Evolutionary conservation across 192 early-diverging fungal genomes (phyloP), one percentile per base, ranked within the genome.

Genomic region (Coemansia sp.): DNA sequence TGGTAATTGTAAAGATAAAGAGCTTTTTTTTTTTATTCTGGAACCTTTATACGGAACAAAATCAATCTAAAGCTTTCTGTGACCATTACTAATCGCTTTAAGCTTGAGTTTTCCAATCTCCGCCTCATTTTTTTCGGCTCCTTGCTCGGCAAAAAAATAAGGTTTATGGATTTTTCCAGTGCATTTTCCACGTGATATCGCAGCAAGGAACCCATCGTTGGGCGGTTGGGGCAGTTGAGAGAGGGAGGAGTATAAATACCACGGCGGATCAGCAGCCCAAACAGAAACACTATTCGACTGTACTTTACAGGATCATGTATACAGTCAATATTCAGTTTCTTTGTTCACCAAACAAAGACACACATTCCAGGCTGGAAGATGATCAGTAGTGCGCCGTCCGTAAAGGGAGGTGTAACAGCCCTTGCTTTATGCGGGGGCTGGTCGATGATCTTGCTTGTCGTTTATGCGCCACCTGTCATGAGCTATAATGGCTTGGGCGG

Each of bases 221-320:
- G 32, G 32, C 10, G 32, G 32, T 7, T 34, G 32, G 32, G 32
- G 32, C 1, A 10, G 10, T 6, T 9, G 40, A 12, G 3, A n/a
- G 42, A 28, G 18, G 43, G 43, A n/a, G 9, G 32, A 21, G 49
- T 49, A 52, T 23, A 53, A 60, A 60, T n/a, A 1, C 7, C 4
- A 3, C 36, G 42, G 2, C 15, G 21, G 34, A 11, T 14, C 37
- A 3, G 9, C 12, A 44, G 39, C 18, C 26, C n/a, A n/a, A n/a
- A n/a, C n/a, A n/a, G 6, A 5, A 2, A 3, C 57, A 61, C 23
- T 26, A 26, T 62, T 50, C 63, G 71, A 74, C 71, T 74, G 64
- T 74, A 67, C 71, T 74, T 59, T 62, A 62, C 72, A 76, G 72
- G 72, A 76, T 76, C 54, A 68, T 65, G 72, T 76, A 65, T 76